Percentiles rank a stretch among this genome's conserved stretches.
These are phyloP conservation scores for Alternaria triticimaculans DNA, from an alignment of 2,329 filamentous ascomycete species.

Conservation along the genomic window DNA sequence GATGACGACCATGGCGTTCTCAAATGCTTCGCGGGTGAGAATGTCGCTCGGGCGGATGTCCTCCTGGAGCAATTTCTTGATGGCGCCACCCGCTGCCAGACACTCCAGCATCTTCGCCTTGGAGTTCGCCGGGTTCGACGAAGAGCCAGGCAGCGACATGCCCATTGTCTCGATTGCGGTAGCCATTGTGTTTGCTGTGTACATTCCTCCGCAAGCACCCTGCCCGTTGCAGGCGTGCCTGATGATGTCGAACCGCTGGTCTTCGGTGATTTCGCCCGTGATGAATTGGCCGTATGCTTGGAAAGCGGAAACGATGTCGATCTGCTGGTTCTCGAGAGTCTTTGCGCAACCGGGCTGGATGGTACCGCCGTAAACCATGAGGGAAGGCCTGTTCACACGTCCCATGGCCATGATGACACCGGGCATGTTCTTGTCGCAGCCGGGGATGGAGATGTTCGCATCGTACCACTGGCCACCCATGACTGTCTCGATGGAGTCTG, in stretches of 20 bases:
- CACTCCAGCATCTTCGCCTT: conserved; percentile 60
- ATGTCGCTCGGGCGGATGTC: conserved; percentile 59
- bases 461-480: conserved; percentile 99
- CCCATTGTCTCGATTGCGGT: conserved; percentile 60
- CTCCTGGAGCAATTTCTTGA: conserved; percentile 59
- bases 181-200: conserved; percentile 62
- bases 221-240: conserved; percentile 85
- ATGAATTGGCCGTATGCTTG: conserved; percentile 97
- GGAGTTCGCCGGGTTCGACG: conserved; percentile 58
- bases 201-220: conserved; percentile 85
- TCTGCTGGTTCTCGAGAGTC: conserved; percentile 70
- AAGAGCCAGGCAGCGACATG: conserved; percentile 59
- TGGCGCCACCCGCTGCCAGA: conserved; percentile 57
- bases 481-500: conserved; percentile 97
- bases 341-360: conserved; percentile 89
- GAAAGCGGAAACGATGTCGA: conserved; percentile 97
- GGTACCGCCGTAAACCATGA: conserved; percentile 98
- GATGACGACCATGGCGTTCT: conserved; percentile 60
- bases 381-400: conserved; percentile 86
- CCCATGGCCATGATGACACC: conserved; percentile 78
- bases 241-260: conserved; percentile 93
- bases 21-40: conserved; percentile 56
- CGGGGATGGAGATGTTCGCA: conserved; percentile 93
- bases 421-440: conserved; percentile 99
- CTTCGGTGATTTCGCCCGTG: conserved; percentile 86